Evolutionary conservation across 2,329 filamentous ascomycete genomes (phyloP).

Genomic region (Balansia obtecta): DNA sequence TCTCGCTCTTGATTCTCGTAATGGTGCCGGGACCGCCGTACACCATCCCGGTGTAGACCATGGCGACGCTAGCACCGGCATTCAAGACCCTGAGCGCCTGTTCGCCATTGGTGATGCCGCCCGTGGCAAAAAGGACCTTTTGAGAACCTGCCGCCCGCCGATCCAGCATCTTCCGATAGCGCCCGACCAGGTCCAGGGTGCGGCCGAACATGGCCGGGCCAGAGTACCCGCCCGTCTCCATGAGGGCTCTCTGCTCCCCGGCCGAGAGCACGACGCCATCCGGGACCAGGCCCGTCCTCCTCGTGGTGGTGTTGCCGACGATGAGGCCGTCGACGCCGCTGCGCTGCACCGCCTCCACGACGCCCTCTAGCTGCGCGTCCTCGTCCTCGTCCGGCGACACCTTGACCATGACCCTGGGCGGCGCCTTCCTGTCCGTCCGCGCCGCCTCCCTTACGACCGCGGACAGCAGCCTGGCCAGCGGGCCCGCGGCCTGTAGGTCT

Average conservation of each 20-base stretch:
- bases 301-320: slow-evolving; percentile 93
- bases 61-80: slow-evolving; percentile 79
- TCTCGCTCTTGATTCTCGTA: slow-evolving; percentile 52
- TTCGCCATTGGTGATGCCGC: slow-evolving; percentile 79
- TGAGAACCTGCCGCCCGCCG: slow-evolving; percentile 24
- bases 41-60: slow-evolving; percentile 72
- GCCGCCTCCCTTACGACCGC: slow-evolving; percentile 73
- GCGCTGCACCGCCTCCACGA: slow-evolving; percentile 70
- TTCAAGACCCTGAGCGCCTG: slow-evolving; percentile 74
- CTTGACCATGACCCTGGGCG: slow-evolving; percentile 80
- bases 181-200: slow-evolving; percentile 65
- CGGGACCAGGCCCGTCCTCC: slow-evolving; percentile 58
- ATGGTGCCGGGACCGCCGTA: slow-evolving; percentile 54
- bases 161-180: slow-evolving; percentile 63
- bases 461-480: slow-evolving; percentile 65
- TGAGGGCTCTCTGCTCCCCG: slow-evolving; percentile 54
- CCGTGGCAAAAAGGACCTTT: slow-evolving; percentile 87
- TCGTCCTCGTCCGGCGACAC: slow-evolving; percentile 92
- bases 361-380: slow-evolving; percentile 71
- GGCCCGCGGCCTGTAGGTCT: slow-evolving; percentile 73
- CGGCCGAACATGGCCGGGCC: slow-evolving; percentile 79
- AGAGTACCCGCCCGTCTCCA: slow-evolving; percentile 78
- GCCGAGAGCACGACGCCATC: slow-evolving; percentile 49
- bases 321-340: slow-evolving; percentile 91
- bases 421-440: slow-evolving; percentile 53